Evolutionary conservation across 2,329 filamentous ascomycete genomes (phyloP).

Genomic region (Davidsoniella eucalypti): DNA sequence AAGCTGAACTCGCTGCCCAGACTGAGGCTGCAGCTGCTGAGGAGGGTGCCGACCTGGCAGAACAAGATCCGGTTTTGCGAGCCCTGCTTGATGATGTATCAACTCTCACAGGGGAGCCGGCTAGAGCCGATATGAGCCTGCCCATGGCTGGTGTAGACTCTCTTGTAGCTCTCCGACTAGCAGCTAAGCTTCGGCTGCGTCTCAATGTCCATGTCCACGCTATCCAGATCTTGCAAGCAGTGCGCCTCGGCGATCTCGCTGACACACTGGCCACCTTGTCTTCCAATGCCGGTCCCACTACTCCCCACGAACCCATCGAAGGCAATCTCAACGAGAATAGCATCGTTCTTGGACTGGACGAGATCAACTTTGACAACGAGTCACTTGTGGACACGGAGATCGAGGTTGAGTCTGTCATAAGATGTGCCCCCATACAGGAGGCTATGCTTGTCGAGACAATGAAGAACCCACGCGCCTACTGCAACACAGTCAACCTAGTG

Average conservation of each 20-base stretch:
- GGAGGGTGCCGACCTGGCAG: no score
- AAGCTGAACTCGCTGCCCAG: slow-evolving; percentile 1
- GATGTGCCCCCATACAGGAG: slow-evolving; percentile 57
- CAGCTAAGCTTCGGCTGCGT: slow-evolving; percentile 40
- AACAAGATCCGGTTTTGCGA: neutral
- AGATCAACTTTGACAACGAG: no score
- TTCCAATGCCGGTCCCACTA: neutral
- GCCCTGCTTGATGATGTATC: slow-evolving; percentile 25
- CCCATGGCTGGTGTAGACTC: slow-evolving; percentile 49
- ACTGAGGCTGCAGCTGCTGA: no score
- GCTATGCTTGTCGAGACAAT: slow-evolving; percentile 68
- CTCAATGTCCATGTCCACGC: slow-evolving; percentile 39
- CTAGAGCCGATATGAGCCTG: slow-evolving; percentile 27
- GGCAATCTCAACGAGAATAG: no score
- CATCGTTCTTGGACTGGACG: no score
- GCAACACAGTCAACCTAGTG: slow-evolving; percentile 60
- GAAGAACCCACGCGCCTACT: slow-evolving; percentile 45
- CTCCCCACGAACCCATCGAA: neutral
- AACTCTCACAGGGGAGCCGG: slow-evolving; percentile 23
- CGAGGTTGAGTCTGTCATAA: slow-evolving; percentile 28
- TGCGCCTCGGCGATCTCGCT: neutral
- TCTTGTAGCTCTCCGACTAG: slow-evolving; percentile 30
- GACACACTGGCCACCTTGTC: no score
- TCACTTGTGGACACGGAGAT: no score
- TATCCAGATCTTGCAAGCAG: slow-evolving; percentile 30